Conservation (phyloP, 2,329 filamentous ascomycete species). For the Lasiodiplodia sp. region DNA sequence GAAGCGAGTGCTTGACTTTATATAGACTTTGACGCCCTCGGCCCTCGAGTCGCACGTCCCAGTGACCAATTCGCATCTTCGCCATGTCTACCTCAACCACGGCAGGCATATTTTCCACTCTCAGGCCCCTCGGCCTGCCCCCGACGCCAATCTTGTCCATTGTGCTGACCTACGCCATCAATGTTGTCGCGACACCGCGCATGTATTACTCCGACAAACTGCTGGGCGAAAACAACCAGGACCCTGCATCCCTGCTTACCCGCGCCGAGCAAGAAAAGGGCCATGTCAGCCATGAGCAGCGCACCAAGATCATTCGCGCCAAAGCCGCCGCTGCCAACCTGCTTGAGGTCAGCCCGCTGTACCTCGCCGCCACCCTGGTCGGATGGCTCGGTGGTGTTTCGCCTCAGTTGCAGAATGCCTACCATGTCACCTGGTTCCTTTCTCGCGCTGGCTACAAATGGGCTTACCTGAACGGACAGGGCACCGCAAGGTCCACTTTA, state of each 20-base stretch:
- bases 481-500: background rate
- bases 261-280: constrained; percentile 25
- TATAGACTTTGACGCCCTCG: background rate
- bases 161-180: constrained; percentile 24
- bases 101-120: constrained; percentile 17
- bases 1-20: background rate
- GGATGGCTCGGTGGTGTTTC: constrained; percentile 24
- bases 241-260: background rate
- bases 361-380: constrained; percentile 16
- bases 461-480: constrained; percentile 16
- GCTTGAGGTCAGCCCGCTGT: constrained; percentile 12
- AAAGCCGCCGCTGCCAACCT: constrained; percentile 21
- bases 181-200: constrained; percentile 18
- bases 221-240: constrained; percentile 23
- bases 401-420: constrained; percentile 17
- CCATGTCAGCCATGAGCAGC: constrained; percentile 14
- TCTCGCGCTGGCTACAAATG: constrained; percentile 21
- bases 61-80: background rate
- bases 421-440: constrained; percentile 15
- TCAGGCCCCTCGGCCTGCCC: constrained; percentile 12
- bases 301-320: constrained; percentile 18
- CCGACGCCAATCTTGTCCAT: constrained; percentile 25
- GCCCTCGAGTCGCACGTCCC: background rate
- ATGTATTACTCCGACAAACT: constrained; percentile 20
- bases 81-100: constrained; percentile 5